Base-by-base conservation (phyloP, 2,329 filamentous ascomycete species). In the Pezicula rhizophila region DNA sequence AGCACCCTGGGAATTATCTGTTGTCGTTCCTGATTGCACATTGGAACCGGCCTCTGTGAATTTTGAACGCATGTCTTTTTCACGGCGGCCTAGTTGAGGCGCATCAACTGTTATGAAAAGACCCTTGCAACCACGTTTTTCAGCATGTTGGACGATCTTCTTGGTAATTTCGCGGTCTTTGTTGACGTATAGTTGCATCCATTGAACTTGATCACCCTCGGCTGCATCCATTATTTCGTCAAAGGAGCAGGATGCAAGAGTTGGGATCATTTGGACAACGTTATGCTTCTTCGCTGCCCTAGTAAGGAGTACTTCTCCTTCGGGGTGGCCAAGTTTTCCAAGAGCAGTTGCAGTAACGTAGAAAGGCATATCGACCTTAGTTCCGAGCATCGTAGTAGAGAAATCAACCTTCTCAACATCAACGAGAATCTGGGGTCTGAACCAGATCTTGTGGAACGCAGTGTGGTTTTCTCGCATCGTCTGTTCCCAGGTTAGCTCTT, bases 101-200 rank as follows among this genome's bases (percentile, higher is more conserved):
- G 93, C 93, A 67, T 99, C 93, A 47, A 99, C 93, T 2, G 93
- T 99, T 72, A 99, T 96, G 76, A 99, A 99, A 15, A 99, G 82
- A 8, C 86, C 93, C 70, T 89, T 93, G 77, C 93, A 97, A 25
- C 93, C 93, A 49, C 93, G 85, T 63, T 75, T 75, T 72, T 99
- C 93, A 52, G 93, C 93, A 69, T 97, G 89, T 70, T 92, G 69
- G 43, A 99, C 87, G 59, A 99, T 97, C 55, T 81, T 80, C 69
- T 87, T 82, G 8, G 93, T 99, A 68, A 99, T 92, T 28, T 78
- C 79, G 49, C 93, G 86, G 72, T 99, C 87, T 68, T 95, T 93
- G 79, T 99, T 99, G 59, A 99, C 89, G 70, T 96, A 66, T 1
- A 99, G 80, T 71, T 99, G 93, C 57, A 99, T 75, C 93, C 93